Evolutionary conservation across 2,329 filamentous ascomycete species (phyloP).

Genomic region (Graphium sp.): DNA sequence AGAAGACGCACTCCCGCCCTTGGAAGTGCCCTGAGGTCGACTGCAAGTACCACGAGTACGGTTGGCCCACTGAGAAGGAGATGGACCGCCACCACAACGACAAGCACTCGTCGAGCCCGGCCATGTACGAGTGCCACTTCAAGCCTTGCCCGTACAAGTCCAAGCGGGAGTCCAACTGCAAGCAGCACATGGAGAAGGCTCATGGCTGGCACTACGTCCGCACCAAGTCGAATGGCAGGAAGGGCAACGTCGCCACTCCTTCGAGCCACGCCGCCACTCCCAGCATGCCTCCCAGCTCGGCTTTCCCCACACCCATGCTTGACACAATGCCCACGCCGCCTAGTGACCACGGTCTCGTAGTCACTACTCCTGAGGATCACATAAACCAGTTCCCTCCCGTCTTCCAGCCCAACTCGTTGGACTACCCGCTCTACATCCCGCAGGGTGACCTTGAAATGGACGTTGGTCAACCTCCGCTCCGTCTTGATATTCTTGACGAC

Average conservation of each 20-base stretch:
- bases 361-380: constrained; percentile 39
- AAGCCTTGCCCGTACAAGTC: constrained; percentile 81
- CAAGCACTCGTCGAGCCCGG: constrained; percentile 70
- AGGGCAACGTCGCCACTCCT: constrained; percentile 9
- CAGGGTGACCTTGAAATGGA: constrained; percentile 25
- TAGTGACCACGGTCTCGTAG: constrained; percentile 28
- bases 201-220: constrained; percentile 84
- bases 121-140: constrained; percentile 71
- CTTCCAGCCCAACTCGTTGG: constrained; percentile 15
- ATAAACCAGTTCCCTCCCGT: constrained; percentile 12
- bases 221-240: constrained; percentile 80
- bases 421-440: constrained; percentile 31
- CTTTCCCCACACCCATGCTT: constrained; percentile 39
- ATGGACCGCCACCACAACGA: constrained; percentile 92
- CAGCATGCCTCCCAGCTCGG: constrained; percentile 25
- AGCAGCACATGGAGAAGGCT: constrained; percentile 97
- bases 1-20: constrained; percentile 91
- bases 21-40: constrained; percentile 75
- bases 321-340: constrained; percentile 47
- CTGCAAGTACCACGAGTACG: constrained; percentile 81
- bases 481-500: constrained; percentile 17
- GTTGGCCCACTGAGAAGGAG: constrained; percentile 97
- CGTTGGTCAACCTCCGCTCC: constrained; percentile 8
- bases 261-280: constrained; percentile 6
- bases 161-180: constrained; percentile 92